Evolutionary conservation across 805 yeast species (phyloP).

Genomic region (Ogataea paraovalis): DNA sequence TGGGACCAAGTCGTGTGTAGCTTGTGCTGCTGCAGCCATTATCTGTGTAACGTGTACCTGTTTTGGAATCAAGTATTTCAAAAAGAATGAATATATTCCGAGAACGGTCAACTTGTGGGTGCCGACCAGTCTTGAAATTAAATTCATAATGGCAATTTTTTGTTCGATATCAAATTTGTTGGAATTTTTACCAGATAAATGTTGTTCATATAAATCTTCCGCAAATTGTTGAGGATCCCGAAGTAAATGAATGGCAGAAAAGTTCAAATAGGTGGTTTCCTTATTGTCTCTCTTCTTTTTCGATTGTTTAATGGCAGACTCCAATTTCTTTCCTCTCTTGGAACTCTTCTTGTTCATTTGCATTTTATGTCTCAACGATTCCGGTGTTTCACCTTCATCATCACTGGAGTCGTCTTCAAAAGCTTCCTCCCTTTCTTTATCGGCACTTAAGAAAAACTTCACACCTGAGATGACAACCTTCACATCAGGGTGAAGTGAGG

Average conservation of each 20-base stretch:
- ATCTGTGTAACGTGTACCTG: constrained; percentile 92
- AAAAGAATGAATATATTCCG: constrained; percentile 83
- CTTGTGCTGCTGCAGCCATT: constrained; percentile 96
- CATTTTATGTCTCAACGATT: constrained; percentile 72
- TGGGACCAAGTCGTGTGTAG: constrained; percentile 94
- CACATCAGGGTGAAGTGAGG: constrained; percentile 80
- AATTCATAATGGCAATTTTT: constrained; percentile 80
- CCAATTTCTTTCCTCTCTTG: constrained; percentile 78
- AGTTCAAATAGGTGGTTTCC: constrained; percentile 71
- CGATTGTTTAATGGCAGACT: constrained; percentile 62
- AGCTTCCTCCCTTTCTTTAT: constrained; percentile 84
- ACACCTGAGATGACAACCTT: constrained; percentile 91
- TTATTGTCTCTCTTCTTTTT: constrained; percentile 57
- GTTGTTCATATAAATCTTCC: constrained; percentile 70
- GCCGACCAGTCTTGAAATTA: constrained; percentile 86
- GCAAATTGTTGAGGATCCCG: constrained; percentile 99
- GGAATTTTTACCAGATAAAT: constrained; percentile 63
- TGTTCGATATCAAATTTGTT: constrained; percentile 81
- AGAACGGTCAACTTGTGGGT: constrained; percentile 88
- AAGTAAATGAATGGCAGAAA: constrained; percentile 88
- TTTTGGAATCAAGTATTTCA: constrained; percentile 90
- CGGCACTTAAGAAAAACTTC: constrained; percentile 90
- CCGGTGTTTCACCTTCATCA: constrained; percentile 62
- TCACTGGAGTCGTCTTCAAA: constrained; percentile 73
- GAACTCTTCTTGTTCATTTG: constrained; percentile 77